A percentile compares a stretch with the other conserved stretches of the same genome.
These are phyloP conservation scores for Aspergillus caelatus DNA, from an alignment of 2,329 filamentous ascomycete species.

Conservation along the genomic window DNA sequence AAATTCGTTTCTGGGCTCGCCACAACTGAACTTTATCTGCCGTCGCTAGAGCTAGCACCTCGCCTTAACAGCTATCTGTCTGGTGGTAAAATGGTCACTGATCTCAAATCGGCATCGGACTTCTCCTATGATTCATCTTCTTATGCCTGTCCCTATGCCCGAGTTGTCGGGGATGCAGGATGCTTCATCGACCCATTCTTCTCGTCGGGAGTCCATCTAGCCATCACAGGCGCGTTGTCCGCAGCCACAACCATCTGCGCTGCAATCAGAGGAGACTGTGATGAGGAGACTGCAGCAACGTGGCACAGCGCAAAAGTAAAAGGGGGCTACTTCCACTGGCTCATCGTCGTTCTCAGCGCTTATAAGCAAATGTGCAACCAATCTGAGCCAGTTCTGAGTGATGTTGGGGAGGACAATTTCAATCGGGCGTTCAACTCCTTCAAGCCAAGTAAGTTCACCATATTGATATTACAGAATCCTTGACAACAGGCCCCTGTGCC, in stretches of 20 bases:
- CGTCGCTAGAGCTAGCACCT: slow-evolving; percentile 22
- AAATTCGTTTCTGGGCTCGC: neutral
- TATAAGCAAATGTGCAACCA: too few species aligned
- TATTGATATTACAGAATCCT: rapidly evolving
- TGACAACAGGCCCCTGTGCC: rapidly evolving
- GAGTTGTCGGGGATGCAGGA: slow-evolving; percentile 52
- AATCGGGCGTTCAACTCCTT: too few species aligned
- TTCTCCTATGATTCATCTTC: slow-evolving; percentile 51
- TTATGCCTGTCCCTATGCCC: slow-evolving; percentile 46
- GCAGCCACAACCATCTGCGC: slow-evolving; percentile 51
- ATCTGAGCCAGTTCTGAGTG: too few species aligned
- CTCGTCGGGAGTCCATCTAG: slow-evolving; percentile 53
- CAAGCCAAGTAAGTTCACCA: slow-evolving; percentile 2
- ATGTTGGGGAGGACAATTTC: too few species aligned
- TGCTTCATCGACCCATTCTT: slow-evolving; percentile 56
- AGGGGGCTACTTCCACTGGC: slow-evolving; percentile 51
- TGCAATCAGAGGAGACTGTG: slow-evolving; percentile 39
- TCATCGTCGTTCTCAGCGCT: slow-evolving; percentile 47
- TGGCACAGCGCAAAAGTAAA: slow-evolving; percentile 52
- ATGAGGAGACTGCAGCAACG: slow-evolving; percentile 37
- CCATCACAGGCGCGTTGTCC: slow-evolving; percentile 47
- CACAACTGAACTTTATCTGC: neutral
- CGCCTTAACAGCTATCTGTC: slow-evolving; percentile 33
- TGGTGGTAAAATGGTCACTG: slow-evolving; percentile 36
- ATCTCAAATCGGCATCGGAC: slow-evolving; percentile 49